phyloP scores from a whole-genome alignment of 352 stramenopile species.

The Thalassiosira allenii region DNA sequence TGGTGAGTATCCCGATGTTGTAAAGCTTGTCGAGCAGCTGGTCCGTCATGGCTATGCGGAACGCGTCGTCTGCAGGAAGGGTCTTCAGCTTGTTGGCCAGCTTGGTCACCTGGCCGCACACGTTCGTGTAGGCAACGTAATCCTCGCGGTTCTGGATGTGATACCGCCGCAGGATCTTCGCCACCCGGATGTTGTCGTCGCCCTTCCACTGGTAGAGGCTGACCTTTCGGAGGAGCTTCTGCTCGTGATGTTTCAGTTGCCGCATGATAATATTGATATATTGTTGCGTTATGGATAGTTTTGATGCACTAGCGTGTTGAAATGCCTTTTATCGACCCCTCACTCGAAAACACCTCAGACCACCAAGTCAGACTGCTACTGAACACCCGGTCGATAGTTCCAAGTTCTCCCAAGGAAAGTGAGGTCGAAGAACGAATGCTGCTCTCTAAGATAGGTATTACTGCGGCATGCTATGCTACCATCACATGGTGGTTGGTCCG shows the following conservation, averaged over 20 bases:
- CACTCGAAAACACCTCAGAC: too few relatives aligned
- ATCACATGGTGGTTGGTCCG: too few relatives aligned
- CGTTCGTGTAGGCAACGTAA: conserved; percentile 95
- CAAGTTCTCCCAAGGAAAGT: too few relatives aligned
- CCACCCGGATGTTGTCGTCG: conserved; percentile 98
- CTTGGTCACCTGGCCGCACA: conserved; percentile 96
- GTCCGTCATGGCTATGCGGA: conserved; percentile 94
- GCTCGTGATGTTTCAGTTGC: conserved; percentile 86
- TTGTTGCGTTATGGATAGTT: too few relatives aligned
- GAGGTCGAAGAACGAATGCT: too few relatives aligned
- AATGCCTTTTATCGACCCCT: too few relatives aligned
- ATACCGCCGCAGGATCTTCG: conserved; percentile 96
- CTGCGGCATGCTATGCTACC: too few relatives aligned
- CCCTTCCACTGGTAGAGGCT: conserved; percentile 99
- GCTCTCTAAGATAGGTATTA: too few relatives aligned
- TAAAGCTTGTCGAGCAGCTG: conserved; percentile 98
- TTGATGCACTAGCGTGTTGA: too few relatives aligned
- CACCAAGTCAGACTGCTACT: too few relatives aligned
- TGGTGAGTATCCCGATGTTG: conserved; percentile 97
- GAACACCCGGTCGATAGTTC: too few relatives aligned
- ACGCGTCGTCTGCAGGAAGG: conserved; percentile 93
- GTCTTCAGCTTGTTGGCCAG: conserved; percentile 96
- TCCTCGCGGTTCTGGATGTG: conserved; percentile 98
- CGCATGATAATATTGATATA: too few relatives aligned
- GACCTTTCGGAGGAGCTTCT: conserved; percentile 99